These are phyloP conservation scores for Schizochytrium sp. DNA, from an alignment of 108 stramenopile species.

Conservation along the genomic window DNA sequence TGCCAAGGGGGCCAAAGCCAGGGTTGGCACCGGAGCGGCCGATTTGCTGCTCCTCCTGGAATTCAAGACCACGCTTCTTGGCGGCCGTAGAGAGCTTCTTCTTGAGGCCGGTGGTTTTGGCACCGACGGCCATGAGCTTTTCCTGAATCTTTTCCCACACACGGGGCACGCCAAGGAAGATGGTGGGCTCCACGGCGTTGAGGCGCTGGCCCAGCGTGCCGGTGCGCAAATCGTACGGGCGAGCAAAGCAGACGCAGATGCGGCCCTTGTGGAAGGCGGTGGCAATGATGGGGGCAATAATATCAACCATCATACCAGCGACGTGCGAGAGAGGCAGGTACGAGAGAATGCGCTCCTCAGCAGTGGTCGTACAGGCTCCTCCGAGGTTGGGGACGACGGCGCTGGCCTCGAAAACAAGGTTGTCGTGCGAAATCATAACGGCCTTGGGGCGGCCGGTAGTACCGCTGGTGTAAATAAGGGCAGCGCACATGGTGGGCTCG, in stretches of 20 bases:
- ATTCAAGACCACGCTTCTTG: conserved; percentile 38
- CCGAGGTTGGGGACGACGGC: background rate
- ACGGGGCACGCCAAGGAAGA: conserved; percentile 58
- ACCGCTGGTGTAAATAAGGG: conserved; percentile 68
- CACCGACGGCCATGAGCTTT: conserved; percentile 53
- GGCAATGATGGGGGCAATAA: conserved; percentile 24
- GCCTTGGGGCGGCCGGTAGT: conserved; percentile 73
- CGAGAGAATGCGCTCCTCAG: conserved; percentile 31
- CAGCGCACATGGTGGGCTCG: conserved; percentile 42
- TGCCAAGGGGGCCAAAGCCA: background rate
- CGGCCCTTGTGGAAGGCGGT: conserved; percentile 33
- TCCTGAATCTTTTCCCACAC: conserved; percentile 65
- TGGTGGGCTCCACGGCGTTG: conserved; percentile 42
- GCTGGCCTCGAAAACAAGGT: conserved; percentile 34
- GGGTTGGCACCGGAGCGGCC: conserved; percentile 32
- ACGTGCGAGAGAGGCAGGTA: conserved; percentile 49
- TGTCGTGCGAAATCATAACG: conserved; percentile 71
- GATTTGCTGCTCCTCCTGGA: conserved; percentile 33
- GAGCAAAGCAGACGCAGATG: conserved; percentile 40
- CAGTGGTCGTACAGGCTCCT: background rate
- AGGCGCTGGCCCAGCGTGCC: conserved; percentile 42
- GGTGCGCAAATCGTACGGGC: conserved; percentile 50
- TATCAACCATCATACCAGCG: conserved; percentile 36
- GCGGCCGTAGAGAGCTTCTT: conserved; percentile 53
- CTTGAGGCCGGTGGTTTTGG: conserved; percentile 45